Conservation (phyloP, 352 stramenopile species). For the Globisporangium cylindrosporum region DNA sequence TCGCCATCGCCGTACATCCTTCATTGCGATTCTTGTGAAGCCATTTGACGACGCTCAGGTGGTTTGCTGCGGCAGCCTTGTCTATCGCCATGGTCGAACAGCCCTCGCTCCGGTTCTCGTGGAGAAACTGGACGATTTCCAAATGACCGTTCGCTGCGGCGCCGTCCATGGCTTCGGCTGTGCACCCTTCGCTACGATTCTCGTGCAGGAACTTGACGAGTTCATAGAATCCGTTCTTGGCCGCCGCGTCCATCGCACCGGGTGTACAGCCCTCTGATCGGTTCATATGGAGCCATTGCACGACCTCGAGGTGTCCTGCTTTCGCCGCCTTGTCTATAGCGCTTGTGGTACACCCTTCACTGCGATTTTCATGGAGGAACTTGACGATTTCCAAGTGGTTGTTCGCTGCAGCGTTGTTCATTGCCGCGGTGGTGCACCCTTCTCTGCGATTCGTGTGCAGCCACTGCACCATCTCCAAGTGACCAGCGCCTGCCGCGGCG, state of each 20-base stretch:
- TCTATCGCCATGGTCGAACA: slow-evolving; percentile 16
- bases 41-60: slow-evolving; percentile 17
- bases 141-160: background rate
- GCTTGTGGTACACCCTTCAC: background rate
- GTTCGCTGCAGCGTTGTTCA: slow-evolving; percentile 10
- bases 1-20: slow-evolving; percentile 2
- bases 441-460: slow-evolving; percentile 4
- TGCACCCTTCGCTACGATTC: slow-evolving; percentile 6
- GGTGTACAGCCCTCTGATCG: slow-evolving; percentile 10
- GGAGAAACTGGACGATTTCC: slow-evolving; percentile 9
- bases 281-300: slow-evolving; percentile 7
- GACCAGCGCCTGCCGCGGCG: background rate
- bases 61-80: slow-evolving; percentile 11
- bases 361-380: slow-evolving; percentile 4
- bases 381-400: slow-evolving; percentile 2
- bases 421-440: slow-evolving; percentile 8
- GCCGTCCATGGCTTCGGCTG: slow-evolving; percentile 1
- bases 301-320: background rate
- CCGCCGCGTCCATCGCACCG: slow-evolving; percentile 4
- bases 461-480: slow-evolving; percentile 11
- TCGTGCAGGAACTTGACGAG: slow-evolving; percentile 13
- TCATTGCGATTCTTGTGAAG: slow-evolving; percentile 16
- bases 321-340: slow-evolving; percentile 4
- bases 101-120: slow-evolving; percentile 3
- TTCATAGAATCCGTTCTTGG: background rate